Base-by-base conservation (phyloP, 1,284 basidiomycete genomes). In the Naganishia sp. region DNA sequence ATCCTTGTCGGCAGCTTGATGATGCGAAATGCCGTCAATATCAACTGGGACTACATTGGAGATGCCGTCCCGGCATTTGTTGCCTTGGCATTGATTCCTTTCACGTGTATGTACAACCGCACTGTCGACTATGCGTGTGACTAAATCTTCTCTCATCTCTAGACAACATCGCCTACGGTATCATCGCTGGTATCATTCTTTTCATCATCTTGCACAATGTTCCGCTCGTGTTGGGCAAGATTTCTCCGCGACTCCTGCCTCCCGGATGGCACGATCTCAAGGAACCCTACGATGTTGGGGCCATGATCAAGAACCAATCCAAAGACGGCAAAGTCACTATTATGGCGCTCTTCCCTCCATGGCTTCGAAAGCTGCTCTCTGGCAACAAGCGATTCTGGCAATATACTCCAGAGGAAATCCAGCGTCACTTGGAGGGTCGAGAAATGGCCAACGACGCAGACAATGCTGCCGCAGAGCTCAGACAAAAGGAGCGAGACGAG, bases 21-120 rank as follows among this genome's bases (percentile, higher is more conserved):
- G 92, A 90, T 92, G 75, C 85, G 88, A 74, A 93, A 91, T 74
- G 88, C 90, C 15, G 84, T 87, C 46, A 88, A 90, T 66, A 89
- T 94, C 79, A 94, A 93, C 80, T 94, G 92, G 91, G 84, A 88
- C 75, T 94, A 90, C 75, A 84, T 88, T 48, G 90, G 91, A 33
- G 92, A 94, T 76, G 86, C 89, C 16, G 84, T 94, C 2, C 92
- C 92, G 7, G 88, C 90, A 0, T 92, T 92, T 82, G 78, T 92
- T 64, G 88, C 87, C 0, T 81, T 92, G 66, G 83, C 91, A 57
- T 83, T 90, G 66, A 92, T 92, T 72, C 78, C 90, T 85, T 68
- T 91, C 64, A 86, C 88, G 10, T 90, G 87, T 84, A 89, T 90
- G 87, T 88, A 36, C 28, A 18, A 49, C 28, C 23, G 39, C n/a